These are phyloP conservation scores for Amaranthus palmeri DNA, from an alignment of 148 eudicot genomes.

Conservation along the genomic window DNA sequence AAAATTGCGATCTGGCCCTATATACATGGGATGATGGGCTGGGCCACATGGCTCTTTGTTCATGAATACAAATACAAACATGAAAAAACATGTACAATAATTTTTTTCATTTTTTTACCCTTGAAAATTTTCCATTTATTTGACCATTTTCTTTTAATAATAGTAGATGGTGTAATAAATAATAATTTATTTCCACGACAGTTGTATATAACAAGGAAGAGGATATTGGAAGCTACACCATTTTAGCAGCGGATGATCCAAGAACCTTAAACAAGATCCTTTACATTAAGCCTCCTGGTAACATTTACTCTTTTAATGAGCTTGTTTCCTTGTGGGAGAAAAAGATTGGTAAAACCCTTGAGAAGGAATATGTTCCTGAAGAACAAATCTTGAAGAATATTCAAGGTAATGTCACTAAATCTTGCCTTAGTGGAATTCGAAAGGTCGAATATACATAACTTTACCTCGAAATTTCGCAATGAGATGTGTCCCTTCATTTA, in stretches of 20 bases:
- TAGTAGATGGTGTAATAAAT: no score
- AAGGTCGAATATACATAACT: no score
- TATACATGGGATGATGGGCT: no score
- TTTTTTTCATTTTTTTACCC: no score
- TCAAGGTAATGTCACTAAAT: constrained; percentile 33
- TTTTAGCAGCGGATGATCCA: constrained; percentile 57
- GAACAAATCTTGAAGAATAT: constrained; percentile 53
- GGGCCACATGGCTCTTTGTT: no score
- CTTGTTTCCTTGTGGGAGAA: constrained; percentile 62
- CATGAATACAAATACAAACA: neutral
- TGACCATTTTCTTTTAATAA: no score
- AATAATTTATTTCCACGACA: constrained; percentile 12
- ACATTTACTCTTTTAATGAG: constrained; percentile 45
- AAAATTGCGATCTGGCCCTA: no score
- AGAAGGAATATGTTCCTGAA: constrained; percentile 40
- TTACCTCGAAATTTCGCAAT: no score
- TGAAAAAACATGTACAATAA: no score
- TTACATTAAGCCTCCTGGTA: constrained; percentile 47
- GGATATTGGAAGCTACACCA: constrained; percentile 56
- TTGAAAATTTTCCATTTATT: no score
- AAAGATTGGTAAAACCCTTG: constrained; percentile 49
- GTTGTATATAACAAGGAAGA: constrained; percentile 54
- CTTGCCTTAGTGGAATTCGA: no score
- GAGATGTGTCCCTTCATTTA: no score
- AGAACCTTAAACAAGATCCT: constrained; percentile 53